Evolutionary conservation across 768 basidiomycete genomes (phyloP).

Genomic region (Amanita phalloides): DNA sequence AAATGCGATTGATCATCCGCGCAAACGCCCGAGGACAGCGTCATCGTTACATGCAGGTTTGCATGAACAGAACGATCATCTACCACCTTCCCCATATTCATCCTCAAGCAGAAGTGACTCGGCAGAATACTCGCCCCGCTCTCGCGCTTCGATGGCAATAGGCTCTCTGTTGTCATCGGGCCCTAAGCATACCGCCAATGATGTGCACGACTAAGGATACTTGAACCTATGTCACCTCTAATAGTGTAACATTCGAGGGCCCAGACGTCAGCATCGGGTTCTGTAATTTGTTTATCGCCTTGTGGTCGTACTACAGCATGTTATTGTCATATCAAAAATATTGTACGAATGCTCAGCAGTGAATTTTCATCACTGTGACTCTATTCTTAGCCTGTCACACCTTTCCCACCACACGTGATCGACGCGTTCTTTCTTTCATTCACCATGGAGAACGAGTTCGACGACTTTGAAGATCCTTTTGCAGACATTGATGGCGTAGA

Average conservation of each 20-base stretch:
- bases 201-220: neutral
- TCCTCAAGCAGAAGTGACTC: slow-evolving; percentile 57
- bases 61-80: slow-evolving; percentile 33
- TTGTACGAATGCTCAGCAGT: neutral
- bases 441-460: slow-evolving; percentile 38
- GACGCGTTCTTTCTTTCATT: slow-evolving; percentile 1
- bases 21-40: slow-evolving; percentile 54
- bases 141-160: slow-evolving; percentile 71
- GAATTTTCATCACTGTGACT: neutral
- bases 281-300: slow-evolving; percentile 1
- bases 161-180: slow-evolving; percentile 55
- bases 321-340: neutral
- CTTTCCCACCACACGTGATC: slow-evolving; percentile 1
- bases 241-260: neutral
- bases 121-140: slow-evolving; percentile 59
- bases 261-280: neutral
- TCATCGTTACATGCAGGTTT: slow-evolving; percentile 29
- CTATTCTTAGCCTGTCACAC: neutral
- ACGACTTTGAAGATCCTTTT: slow-evolving; percentile 41
- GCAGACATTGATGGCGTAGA: slow-evolving; percentile 38
- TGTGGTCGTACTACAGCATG: slow-evolving; percentile 2
- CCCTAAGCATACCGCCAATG: slow-evolving; percentile 15
- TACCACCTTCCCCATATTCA: slow-evolving; percentile 68
- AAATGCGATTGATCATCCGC: slow-evolving; percentile 30
- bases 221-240: neutral